Percentiles rank a stretch among this genome's conserved stretches.
These are phyloP conservation scores for Helminthosporium solani DNA, from an alignment of 2,329 filamentous ascomycete species.

Conservation along the genomic window DNA sequence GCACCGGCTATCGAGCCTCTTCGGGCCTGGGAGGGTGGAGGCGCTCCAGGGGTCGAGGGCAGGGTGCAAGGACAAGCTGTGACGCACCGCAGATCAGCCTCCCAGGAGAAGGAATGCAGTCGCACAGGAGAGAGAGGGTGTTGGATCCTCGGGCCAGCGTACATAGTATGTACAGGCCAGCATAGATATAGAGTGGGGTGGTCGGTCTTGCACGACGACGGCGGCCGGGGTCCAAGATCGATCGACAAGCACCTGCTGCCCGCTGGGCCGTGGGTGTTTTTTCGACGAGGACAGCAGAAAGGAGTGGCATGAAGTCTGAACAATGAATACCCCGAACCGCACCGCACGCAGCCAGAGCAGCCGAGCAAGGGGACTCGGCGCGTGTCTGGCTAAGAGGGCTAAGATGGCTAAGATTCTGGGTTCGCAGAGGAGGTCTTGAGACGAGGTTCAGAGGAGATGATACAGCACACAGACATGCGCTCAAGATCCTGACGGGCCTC, in stretches of 20 bases:
- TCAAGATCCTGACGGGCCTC: conserved; percentile 20
- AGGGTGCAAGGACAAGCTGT: conserved; percentile 40
- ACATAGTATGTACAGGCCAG: conserved; percentile 3
- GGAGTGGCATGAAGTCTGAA: no score
- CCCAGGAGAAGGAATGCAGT: conserved; percentile 18
- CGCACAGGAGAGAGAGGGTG: conserved; percentile 11
- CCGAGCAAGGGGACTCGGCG: conserved; percentile 29
- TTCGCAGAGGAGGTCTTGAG: conserved; percentile 29
- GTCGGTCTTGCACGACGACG: no score
- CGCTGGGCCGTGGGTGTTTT: conserved; percentile 17
- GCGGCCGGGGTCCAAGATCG: conserved; percentile 20
- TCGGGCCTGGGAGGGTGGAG: conserved; percentile 37
- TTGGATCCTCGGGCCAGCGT: no score
- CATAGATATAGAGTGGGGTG: conserved; percentile 16
- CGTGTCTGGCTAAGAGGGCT: conserved; percentile 21
- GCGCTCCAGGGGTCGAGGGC: conserved; percentile 24
- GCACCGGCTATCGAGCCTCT: conserved; percentile 43
- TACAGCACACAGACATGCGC: conserved; percentile 30
- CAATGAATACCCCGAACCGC: no score
- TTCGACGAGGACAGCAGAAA: conserved; percentile 2
- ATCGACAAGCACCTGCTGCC: conserved; percentile 30
- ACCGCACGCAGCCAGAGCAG: conserved; percentile 19
- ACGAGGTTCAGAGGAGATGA: conserved; percentile 20
- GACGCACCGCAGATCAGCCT: conserved; percentile 45
- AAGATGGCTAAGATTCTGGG: conserved; percentile 12